Evolutionary conservation across 2,329 filamentous ascomycete species (phyloP), one percentile per base, ranked within the genome.

Genomic region (Lecanicillium sp.): DNA sequence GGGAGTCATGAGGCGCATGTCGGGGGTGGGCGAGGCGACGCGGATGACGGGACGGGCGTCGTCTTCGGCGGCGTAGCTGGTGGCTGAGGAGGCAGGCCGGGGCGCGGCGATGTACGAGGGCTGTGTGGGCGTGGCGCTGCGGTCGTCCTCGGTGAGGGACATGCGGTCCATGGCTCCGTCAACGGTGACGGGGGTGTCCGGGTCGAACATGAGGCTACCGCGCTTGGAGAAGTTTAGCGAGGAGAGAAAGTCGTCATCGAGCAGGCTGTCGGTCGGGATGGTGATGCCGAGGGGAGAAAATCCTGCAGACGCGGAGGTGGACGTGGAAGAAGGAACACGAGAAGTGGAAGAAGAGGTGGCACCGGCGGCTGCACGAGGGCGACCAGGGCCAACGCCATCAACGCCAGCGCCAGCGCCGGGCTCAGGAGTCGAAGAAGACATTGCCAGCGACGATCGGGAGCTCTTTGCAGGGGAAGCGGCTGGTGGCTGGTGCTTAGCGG

Each of bases 181-280:
- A 50, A 59, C 23, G 44, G 47, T 44, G 46, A 49, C 42, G 32
- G 53, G 54, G 51, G 58, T 68, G 59, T 73, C 73, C 45, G 71
- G 73, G 52, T 74, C 72, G 59, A 82, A 72, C 72, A 84, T 78
- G 57, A 84, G 68, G 63, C 79, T 83, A 54, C 80, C 80, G 56
- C 80, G 72, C 53, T 81, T 80, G 49, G 79, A 82, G 59, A 84
- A 84, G 54, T 72, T 72, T 54, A 84, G 63, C 48, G 70, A 68
- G 54, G 67, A 71, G 58, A 83, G 62, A 59, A 78, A 76, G 56
- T 74, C 76, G 66, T 81, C 75, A 52, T 79, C 78, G 54, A 81
- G 66, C 48, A 83, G 67, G 57, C 64, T 70, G 49, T 77, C 75
- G 47, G 72, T 74, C 36, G 79, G 78, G 57, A 83, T 81, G 50